Evolutionary conservation across 805 yeast species (phyloP).

Genomic region (Wickerhamiella shivajii): DNA sequence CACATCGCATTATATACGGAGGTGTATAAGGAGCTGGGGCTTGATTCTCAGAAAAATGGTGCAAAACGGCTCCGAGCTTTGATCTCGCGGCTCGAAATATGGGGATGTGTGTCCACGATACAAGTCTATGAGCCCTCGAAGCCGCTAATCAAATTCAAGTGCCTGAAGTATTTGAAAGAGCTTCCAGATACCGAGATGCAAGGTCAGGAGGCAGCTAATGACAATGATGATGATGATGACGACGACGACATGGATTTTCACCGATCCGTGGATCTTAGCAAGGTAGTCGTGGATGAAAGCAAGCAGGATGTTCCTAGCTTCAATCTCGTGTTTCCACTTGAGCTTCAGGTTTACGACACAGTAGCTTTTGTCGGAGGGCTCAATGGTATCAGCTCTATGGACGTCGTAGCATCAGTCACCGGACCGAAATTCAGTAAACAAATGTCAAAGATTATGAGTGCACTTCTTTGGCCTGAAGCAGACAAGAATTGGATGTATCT

Average conservation of each 20-base stretch:
- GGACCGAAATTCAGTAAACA: too few relatives aligned
- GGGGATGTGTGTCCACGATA: slow-evolving; percentile 21
- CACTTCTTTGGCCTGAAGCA: too few relatives aligned
- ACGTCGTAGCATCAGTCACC: too few relatives aligned
- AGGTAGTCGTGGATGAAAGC: slow-evolving; percentile 7
- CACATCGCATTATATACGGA: slow-evolving; percentile 24
- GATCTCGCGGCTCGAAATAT: slow-evolving; percentile 18
- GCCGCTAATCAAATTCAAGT: slow-evolving; percentile 22
- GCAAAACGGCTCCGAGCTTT: slow-evolving; percentile 16
- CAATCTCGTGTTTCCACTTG: slow-evolving; percentile 48
- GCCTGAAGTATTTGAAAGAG: slow-evolving; percentile 24
- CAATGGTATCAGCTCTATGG: slow-evolving; percentile 48
- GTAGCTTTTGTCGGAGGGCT: slow-evolving; percentile 27
- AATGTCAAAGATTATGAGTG: too few relatives aligned
- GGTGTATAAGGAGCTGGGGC: slow-evolving; percentile 28
- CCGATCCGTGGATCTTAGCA: slow-evolving; percentile 4
- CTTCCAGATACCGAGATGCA: slow-evolving; percentile 21
- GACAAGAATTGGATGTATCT: too few relatives aligned
- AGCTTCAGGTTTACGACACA: slow-evolving; percentile 44
- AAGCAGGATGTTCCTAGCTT: slow-evolving; percentile 16
- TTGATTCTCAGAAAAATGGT: slow-evolving; percentile 20
- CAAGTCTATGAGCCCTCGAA: slow-evolving; percentile 24
- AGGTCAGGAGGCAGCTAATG: slow-evolving; percentile 26
- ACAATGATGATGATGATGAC: slow-evolving; percentile 19
- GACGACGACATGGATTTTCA: slow-evolving; percentile 18